Evolutionary conservation across 1,284 basidiomycete species (phyloP).

Genomic region (Boletellus deceptivus): DNA sequence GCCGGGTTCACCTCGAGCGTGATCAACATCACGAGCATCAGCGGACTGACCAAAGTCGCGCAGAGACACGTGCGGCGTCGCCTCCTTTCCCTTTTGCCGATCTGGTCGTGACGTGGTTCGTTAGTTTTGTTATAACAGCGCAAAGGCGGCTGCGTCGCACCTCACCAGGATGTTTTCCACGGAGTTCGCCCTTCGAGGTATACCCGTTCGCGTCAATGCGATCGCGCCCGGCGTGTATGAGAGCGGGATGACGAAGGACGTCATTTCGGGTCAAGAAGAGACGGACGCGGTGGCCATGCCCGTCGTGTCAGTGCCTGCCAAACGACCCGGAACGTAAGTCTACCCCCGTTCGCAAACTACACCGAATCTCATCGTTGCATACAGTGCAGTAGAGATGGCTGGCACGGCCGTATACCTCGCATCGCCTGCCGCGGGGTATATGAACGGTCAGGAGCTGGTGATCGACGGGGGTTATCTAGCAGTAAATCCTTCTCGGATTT

Average conservation of each 20-base stretch:
- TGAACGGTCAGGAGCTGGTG: conserved; percentile 70
- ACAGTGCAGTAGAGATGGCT: conserved; percentile 68
- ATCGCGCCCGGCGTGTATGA: conserved; percentile 74
- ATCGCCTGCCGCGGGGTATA: conserved; percentile 67
- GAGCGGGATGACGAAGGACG: conserved; percentile 70
- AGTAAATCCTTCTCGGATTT: conserved; percentile 59
- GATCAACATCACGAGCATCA: conserved; percentile 76
- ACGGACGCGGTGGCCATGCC: conserved; percentile 54
- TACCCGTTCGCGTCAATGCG: conserved; percentile 64
- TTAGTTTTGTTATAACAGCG: conserved; percentile 76
- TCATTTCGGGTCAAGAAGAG: conserved; percentile 47
- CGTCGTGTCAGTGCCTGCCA: conserved; percentile 56
- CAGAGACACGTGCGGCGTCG: conserved; percentile 64
- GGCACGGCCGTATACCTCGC: conserved; percentile 72
- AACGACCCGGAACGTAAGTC: conserved; percentile 65
- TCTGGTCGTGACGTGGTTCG: not conserved
- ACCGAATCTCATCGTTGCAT: not conserved
- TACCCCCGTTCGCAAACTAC: not conserved
- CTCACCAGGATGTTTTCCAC: conserved; percentile 73
- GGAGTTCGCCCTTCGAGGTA: conserved; percentile 64
- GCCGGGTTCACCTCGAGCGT: conserved; percentile 59
- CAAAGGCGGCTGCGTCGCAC: conserved; percentile 74
- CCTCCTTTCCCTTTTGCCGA: not conserved
- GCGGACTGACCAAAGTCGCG: conserved; percentile 62
- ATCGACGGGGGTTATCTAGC: conserved; percentile 71